Conservation (phyloP, 2,329 filamentous ascomycete species). For the Clonostachys rhizophaga region DNA sequence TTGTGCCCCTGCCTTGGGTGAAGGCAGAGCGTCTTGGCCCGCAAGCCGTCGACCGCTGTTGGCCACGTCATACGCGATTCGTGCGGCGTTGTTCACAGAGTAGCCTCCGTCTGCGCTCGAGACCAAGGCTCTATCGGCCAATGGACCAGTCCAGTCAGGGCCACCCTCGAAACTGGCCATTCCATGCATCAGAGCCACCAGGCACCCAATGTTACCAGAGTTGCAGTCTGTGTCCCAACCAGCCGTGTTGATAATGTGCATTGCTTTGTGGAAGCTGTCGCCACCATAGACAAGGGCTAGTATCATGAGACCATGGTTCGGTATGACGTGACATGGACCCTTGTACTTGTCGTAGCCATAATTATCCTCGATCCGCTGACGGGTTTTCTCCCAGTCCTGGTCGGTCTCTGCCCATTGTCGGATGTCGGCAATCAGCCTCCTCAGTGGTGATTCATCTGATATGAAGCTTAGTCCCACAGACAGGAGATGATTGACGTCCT, state of each 20-base stretch:
- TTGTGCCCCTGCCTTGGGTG: no score
- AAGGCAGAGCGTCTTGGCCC: no score
- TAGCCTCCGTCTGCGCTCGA: no score
- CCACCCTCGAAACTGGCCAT: conserved; percentile 15
- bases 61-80: no score
- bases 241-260: conserved; percentile 26
- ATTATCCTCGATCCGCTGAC: conserved; percentile 23
- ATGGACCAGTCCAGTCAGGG: no score
- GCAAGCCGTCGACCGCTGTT: no score
- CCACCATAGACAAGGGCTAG: conserved; percentile 20
- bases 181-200: conserved; percentile 26
- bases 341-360: conserved; percentile 19
- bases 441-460: conserved; percentile 16
- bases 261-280: conserved; percentile 19
- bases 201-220: conserved; percentile 26
- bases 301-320: conserved; percentile 26
- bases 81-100: no score
- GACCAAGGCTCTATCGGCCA: no score
- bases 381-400: conserved; percentile 20
- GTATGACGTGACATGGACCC: conserved; percentile 24
- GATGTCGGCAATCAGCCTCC: conserved; percentile 17
- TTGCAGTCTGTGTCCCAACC: conserved; percentile 33
- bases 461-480: conserved; percentile 19
- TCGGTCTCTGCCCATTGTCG: conserved; percentile 13
- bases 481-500: conserved; percentile 22